These are phyloP conservation scores for Venturia aucupariae DNA, from an alignment of 2,329 filamentous ascomycete genomes.

Conservation along the genomic window DNA sequence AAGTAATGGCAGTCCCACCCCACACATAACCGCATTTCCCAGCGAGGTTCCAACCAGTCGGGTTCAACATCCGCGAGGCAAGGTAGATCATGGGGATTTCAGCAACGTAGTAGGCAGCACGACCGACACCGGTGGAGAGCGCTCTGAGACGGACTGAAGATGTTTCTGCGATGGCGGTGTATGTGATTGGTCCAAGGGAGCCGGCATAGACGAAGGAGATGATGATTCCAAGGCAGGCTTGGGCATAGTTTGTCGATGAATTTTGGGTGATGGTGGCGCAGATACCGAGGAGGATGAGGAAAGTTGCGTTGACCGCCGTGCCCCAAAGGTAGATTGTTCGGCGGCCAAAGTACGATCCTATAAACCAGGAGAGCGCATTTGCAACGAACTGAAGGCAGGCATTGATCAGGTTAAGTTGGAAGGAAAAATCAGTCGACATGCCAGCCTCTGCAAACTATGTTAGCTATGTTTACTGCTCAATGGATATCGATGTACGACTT, in stretches of 20 bases:
- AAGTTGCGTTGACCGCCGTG: slow-evolving; percentile 46
- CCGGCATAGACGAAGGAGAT: slow-evolving; percentile 56
- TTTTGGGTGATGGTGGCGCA: slow-evolving; percentile 31
- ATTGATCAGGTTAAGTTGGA: slow-evolving; percentile 55
- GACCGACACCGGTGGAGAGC: slow-evolving; percentile 81
- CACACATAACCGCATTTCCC: slow-evolving; percentile 87
- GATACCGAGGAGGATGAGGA: slow-evolving; percentile 77
- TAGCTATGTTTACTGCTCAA: slow-evolving; percentile 16
- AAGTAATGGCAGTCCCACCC: slow-evolving; percentile 70
- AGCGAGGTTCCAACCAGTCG: slow-evolving; percentile 74
- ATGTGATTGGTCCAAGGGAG: slow-evolving; percentile 56
- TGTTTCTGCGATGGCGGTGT: slow-evolving; percentile 77
- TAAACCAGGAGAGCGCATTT: slow-evolving; percentile 36
- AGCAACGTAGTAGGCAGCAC: slow-evolving; percentile 68
- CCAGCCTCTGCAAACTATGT: slow-evolving; percentile 45
- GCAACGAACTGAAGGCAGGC: slow-evolving; percentile 51
- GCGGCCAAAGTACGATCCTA: slow-evolving; percentile 47
- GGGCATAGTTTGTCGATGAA: slow-evolving; percentile 44
- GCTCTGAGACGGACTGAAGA: slow-evolving; percentile 77
- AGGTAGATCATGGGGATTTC: slow-evolving; percentile 73
- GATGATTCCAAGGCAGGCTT: slow-evolving; percentile 54
- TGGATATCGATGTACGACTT: slow-evolving; percentile 22
- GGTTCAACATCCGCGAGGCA: slow-evolving; percentile 90
- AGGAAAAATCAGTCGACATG: slow-evolving; percentile 45
- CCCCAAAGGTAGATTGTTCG: slow-evolving; percentile 68